Percentiles rank a stretch among this genome's conserved stretches.
Conservation (phyloP, 1,139 yeast genomes). For the Pichia sp. region DNA sequence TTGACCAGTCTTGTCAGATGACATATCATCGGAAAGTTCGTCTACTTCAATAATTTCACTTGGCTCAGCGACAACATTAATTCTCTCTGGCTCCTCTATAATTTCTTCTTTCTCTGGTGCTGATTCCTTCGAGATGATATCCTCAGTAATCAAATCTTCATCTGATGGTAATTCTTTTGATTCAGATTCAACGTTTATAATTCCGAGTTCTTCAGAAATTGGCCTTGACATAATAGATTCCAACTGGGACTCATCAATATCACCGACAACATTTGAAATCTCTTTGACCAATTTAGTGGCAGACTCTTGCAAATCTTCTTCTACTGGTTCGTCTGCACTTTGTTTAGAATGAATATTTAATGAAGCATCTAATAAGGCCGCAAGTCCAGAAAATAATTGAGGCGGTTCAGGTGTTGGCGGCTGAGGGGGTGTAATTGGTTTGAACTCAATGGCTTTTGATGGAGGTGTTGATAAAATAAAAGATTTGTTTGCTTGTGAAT, state of each 20-base stretch:
- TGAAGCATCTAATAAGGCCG: slow-evolving; percentile 21
- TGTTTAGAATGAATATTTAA: slow-evolving; percentile 20
- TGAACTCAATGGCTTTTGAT: slow-evolving; percentile 5
- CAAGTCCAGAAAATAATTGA: slow-evolving; percentile 17
- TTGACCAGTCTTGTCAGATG: too few species aligned
- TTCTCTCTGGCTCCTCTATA: too few species aligned
- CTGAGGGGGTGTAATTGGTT: slow-evolving; percentile 14
- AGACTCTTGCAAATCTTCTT: slow-evolving; percentile 1
- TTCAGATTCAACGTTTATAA: background rate
- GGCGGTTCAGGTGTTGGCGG: slow-evolving; percentile 25
- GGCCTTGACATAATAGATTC: slow-evolving; percentile 3
- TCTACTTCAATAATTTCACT: too few species aligned
- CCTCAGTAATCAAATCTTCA: too few species aligned
- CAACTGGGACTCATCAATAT: background rate
- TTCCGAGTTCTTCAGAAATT: background rate
- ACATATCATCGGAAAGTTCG: too few species aligned
- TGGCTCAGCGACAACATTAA: too few species aligned
- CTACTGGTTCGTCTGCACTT: slow-evolving; percentile 14
- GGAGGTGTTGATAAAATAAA: background rate
- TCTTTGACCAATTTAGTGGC: background rate
- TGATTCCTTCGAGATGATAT: too few species aligned
- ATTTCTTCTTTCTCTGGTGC: too few species aligned
- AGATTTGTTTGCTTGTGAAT: background rate
- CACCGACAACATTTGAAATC: slow-evolving; percentile 1
- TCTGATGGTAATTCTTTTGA: background rate